A percentile compares a stretch with the other conserved stretches of the same genome.
These are phyloP conservation scores for Phylloporus scabripes DNA, from an alignment of 768 basidiomycete species.

Conservation along the genomic window DNA sequence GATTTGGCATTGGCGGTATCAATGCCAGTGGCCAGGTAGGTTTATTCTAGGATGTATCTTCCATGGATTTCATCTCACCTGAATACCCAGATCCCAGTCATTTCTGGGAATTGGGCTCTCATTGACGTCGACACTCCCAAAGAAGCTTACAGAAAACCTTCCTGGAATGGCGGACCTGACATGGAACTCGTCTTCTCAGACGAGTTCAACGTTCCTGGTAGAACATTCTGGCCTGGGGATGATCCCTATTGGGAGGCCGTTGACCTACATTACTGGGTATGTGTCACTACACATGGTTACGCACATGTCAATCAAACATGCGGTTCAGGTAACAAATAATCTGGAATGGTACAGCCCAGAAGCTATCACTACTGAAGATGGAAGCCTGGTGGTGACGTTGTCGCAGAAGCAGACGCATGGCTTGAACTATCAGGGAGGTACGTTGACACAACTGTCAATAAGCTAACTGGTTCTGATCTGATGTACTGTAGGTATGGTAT, in stretches of 20 bases:
- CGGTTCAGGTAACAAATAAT: constrained; percentile 38
- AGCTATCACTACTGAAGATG: constrained; percentile 45
- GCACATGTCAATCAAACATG: constrained; percentile 25
- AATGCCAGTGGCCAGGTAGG: constrained; percentile 68
- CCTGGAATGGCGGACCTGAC: constrained; percentile 55
- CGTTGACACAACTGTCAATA: constrained; percentile 13
- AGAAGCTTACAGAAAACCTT: constrained; percentile 47
- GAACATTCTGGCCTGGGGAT: constrained; percentile 77
- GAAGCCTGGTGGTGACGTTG: constrained; percentile 48
- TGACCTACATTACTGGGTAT: constrained; percentile 39
- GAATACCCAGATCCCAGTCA: constrained; percentile 44
- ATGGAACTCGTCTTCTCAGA: constrained; percentile 66
- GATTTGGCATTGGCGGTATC: constrained; percentile 63
- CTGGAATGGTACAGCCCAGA: constrained; percentile 57
- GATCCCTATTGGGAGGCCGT: constrained; percentile 79
- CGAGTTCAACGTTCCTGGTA: constrained; percentile 72
- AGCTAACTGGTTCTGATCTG: constrained; percentile 23
- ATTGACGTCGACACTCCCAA: constrained; percentile 57
- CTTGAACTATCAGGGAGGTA: constrained; percentile 42
- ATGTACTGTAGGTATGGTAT: constrained; percentile 44
- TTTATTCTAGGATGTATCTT: not conserved
- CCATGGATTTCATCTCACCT: not conserved
- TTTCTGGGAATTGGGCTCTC: constrained; percentile 50
- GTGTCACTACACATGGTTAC: constrained; percentile 21
- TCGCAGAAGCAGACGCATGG: constrained; percentile 40